Evolutionary conservation across 108 stramenopile genomes (phyloP).

Genomic region (Nitzschia palea): DNA sequence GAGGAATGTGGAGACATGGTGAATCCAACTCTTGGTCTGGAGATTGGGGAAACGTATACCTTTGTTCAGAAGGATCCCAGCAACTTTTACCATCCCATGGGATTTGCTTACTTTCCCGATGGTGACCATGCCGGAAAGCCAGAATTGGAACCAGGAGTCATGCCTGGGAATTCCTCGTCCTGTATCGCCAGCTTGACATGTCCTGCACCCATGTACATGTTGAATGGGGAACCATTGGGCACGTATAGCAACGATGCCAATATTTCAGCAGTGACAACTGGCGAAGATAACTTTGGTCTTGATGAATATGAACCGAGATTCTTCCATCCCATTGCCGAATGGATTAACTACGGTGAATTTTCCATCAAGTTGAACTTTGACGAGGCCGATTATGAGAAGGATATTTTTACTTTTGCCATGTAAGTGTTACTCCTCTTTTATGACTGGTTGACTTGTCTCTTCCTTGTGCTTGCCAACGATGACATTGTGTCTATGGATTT

Average conservation of each 20-base stretch:
- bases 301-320: conserved; percentile 85
- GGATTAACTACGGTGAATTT: conserved; percentile 63
- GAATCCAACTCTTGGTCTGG: conserved; percentile 81
- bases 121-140: conserved; percentile 81
- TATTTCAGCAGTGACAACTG: neutral
- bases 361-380: conserved; percentile 62
- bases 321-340: conserved; percentile 70
- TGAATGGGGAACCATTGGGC: conserved; percentile 60
- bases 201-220: conserved; percentile 84
- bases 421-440: no score
- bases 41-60: conserved; percentile 67
- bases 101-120: conserved; percentile 88
- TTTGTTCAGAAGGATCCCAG: conserved; percentile 51
- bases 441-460: no score
- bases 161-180: conserved; percentile 17
- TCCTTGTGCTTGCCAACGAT: no score
- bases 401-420: conserved; percentile 94
- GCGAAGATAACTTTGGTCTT: conserved; percentile 69
- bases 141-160: conserved; percentile 81
- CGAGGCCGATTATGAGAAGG: conserved; percentile 44
- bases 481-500: no score
- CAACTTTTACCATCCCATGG: conserved; percentile 85
- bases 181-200: conserved; percentile 49
- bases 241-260: conserved; percentile 41
- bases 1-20: conserved; percentile 72